A percentile compares a stretch with the other conserved stretches of the same genome.
Conservation (phyloP, 441 rosid genomes). For the Omphalea diandra region DNA sequence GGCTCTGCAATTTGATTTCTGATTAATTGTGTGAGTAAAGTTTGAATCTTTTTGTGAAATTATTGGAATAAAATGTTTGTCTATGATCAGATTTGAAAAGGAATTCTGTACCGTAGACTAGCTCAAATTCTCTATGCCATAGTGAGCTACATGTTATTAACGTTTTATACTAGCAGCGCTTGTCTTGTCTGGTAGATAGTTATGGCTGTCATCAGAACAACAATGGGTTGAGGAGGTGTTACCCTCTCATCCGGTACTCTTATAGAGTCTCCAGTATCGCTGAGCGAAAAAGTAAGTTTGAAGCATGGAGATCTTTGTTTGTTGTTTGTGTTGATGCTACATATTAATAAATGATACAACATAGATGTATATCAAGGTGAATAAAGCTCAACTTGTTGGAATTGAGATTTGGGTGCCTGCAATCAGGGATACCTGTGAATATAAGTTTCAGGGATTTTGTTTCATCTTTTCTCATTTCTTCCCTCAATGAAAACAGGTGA, state of each 20-base stretch:
- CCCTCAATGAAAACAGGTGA: conserved; percentile 46
- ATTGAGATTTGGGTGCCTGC: background rate
- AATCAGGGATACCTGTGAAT: background rate
- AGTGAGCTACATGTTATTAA: background rate
- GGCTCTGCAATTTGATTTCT: background rate
- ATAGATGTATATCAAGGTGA: background rate
- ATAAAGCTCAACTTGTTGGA: background rate
- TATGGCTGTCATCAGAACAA: background rate
- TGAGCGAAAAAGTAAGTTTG: background rate
- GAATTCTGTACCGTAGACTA: background rate
- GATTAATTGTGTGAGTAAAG: background rate
- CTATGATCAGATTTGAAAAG: background rate
- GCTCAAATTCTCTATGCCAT: background rate
- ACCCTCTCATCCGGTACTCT: background rate
- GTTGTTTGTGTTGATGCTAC: background rate
- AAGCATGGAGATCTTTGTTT: background rate
- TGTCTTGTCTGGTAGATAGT: too few relatives aligned
- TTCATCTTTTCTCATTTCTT: background rate
- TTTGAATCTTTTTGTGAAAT: background rate
- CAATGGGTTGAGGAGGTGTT: background rate
- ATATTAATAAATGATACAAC: background rate
- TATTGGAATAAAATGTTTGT: too few relatives aligned
- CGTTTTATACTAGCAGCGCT: too few relatives aligned
- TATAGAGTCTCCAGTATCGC: background rate
- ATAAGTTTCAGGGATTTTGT: background rate